Base-by-base conservation (phyloP, 371 early-diverging fungal species). In the Mortierella sp. region DNA sequence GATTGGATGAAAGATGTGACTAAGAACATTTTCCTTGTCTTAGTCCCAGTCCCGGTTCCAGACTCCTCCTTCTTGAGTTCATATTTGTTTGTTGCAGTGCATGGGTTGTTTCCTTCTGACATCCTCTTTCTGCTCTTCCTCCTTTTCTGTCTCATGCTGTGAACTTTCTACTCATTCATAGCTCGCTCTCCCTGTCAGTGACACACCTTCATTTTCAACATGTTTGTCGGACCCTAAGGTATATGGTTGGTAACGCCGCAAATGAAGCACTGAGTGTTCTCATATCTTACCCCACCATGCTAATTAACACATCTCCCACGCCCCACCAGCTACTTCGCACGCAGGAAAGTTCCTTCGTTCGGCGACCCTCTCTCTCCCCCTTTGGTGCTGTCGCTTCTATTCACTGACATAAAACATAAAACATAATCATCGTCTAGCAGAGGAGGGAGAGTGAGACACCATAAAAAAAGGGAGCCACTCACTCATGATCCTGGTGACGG, bases 401-500 rank as follows among this genome's bases (percentile, higher is more conserved):
- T 60, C 32, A 14, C 60, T 32, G 32, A 32, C 29, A 32, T 14
- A 60, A 16, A 32, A 35, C 35, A 35, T 51, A 51, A 51, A 21
- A 51, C 18, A 5, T 4, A 60, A 60, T 14, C 10, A 27, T 58
- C 27, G 29, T 3, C 56, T 10, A 12, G 58, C 32, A 65, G 65
- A 16, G 56, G 21, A 63, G 4, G 7, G 21, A 4, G 16, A 38
- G 41, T 0, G 32, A 65, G 65, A 38, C 35, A 21, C 38, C 16
- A 46, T 10, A 8, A 6, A 65, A 65, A 65, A 12, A 46, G 48
- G 65, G 38, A 65, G 65, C 38, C 41, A 38, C 35, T 38, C 65
- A 16, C 21, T 38, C 21, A 65, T 65, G 65, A 65, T 65, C 65
- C 24, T 65, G 65, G 38, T 65, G 38, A 65, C 41, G 41, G 65